phyloP scores from a whole-genome alignment of 202 grass and related monocot species.

The Panicum virgatum region DNA sequence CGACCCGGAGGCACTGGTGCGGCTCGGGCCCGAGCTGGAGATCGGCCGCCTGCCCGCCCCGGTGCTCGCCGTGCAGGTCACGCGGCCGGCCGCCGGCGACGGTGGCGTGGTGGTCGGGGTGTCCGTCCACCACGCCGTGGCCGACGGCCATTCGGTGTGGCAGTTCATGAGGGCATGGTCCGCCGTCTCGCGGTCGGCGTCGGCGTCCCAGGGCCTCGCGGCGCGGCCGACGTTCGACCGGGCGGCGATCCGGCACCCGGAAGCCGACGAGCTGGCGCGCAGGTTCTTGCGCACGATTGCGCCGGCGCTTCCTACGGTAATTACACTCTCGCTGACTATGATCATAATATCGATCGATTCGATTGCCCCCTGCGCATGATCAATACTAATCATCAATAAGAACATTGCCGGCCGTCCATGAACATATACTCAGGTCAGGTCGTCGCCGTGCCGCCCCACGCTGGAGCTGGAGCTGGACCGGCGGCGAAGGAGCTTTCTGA shows the following conservation, averaged over 20 bases:
- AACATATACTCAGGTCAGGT: not conserved
- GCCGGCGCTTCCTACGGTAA: constrained; percentile 15
- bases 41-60: not conserved
- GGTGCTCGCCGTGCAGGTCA: constrained; percentile 35
- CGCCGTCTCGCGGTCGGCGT: not conserved
- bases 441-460: not conserved
- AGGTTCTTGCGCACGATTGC: not conserved
- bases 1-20: not conserved
- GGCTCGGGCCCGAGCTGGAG: not conserved
- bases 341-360: too few species aligned
- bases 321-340: too few species aligned
- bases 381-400: not conserved
- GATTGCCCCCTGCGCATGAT: too few species aligned
- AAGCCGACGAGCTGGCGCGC: not conserved
- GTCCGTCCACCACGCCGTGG: constrained; percentile 32
- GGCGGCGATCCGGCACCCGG: not conserved
- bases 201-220: not conserved
- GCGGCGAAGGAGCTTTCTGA: constrained; percentile 8
- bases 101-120: constrained; percentile 17
- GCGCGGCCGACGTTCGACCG: constrained; percentile 22
- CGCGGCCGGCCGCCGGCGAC: not conserved
- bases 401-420: not conserved
- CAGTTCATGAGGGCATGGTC: constrained; percentile 42
- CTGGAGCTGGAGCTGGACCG: not conserved
- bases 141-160: constrained; percentile 41